Conservation (phyloP, 208 protist species). For the Strigomonas culicis region DNA sequence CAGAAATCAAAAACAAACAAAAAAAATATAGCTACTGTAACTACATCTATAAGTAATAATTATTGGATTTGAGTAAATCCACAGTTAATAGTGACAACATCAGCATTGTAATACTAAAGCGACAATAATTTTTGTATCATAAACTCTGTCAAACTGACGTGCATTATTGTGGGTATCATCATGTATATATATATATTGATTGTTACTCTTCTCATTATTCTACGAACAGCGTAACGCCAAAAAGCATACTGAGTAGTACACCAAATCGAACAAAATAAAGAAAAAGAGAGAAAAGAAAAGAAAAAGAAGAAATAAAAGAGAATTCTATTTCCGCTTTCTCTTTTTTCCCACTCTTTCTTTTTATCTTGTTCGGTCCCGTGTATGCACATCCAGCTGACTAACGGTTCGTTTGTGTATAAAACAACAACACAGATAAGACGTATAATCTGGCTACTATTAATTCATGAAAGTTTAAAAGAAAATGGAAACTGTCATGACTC, state of each 20-base stretch:
- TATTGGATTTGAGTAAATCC: neutral
- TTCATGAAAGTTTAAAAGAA: neutral
- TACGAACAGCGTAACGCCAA: neutral
- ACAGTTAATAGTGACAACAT: neutral
- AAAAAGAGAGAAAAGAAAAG: conserved; percentile 14
- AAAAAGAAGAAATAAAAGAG: conserved; percentile 11
- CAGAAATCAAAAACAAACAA: neutral
- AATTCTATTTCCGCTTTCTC: neutral
- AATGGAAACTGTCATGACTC: neutral
- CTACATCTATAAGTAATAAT: neutral
- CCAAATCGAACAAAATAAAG: conserved; percentile 6
- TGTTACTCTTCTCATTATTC: neutral
- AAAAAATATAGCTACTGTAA: neutral
- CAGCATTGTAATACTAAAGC: neutral
- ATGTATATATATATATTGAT: neutral
- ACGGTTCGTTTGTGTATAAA: too few species aligned
- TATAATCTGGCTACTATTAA: too few species aligned
- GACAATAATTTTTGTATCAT: neutral
- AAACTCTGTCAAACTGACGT: neutral
- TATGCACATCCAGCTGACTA: too few species aligned
- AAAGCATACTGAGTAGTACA: too few species aligned
- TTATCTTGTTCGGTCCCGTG: too few species aligned
- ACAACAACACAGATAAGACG: too few species aligned
- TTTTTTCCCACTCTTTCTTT: too few species aligned
- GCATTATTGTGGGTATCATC: too few species aligned